Evolutionary conservation across 805 yeast species (phyloP), one percentile per base, ranked within the genome.

Genomic region (Wickerhamiella alocasiicola): DNA sequence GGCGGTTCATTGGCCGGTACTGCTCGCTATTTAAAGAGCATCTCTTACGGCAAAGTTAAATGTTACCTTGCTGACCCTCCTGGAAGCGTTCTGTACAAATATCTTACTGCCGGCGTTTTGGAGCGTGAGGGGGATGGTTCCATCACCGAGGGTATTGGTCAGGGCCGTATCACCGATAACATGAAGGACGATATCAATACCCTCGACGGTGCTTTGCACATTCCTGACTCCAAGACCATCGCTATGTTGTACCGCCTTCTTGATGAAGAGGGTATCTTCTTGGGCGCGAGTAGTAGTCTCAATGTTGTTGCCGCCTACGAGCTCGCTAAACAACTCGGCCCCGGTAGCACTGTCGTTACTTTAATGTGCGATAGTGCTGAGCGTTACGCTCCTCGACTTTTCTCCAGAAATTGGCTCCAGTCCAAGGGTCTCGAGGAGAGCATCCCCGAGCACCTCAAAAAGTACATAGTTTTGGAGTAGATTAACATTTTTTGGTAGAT

Each of bases 81-180:
- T 11, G 95, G 96, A 44, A 78, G 91, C 3, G 81, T 81, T 37
- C 68, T 87, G 34, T 82, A 81, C 63, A 73, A 84, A 7, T 84
- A 78, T 55, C 74, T 87, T 45, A 76, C 73, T 46, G 66, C 81
- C 4, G 74, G 76, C 13, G 67, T 71, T 9, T 61, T 78, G 43
- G 83, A 74, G 31, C 72, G 85, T 53, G 68, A 71, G 1, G 96
- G 96, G 23, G n/a, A n/a, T n/a, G 74, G 83, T 3, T 80, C 94
- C 0, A 84, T 87, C 60, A 87, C 95, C 21, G 96, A 87, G 63
- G 96, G 96, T 24, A 84, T 87, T 62, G 96, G 96, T 21, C 96
- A 87, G 62, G 95, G 95, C 35, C 71, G 96, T 52, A 79, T 87
- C 52, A 87, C 95, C 5, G 79, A 72, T 47, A 87, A 87, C 59